Conservation (phyloP, 2,329 filamentous ascomycete genomes). For the Purpureocillium lavendulum region DNA sequence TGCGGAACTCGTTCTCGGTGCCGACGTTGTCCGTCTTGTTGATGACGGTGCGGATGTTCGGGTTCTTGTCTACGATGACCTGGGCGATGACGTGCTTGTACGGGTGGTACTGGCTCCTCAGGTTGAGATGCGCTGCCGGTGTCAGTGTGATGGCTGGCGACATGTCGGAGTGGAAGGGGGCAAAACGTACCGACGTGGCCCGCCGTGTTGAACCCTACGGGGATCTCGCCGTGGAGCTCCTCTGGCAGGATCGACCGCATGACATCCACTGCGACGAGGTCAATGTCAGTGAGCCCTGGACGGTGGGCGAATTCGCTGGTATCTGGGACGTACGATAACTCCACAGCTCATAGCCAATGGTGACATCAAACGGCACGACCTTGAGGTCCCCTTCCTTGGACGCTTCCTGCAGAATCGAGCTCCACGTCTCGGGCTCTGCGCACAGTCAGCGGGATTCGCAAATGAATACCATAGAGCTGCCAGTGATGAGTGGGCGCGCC, state of each 20-base stretch:
- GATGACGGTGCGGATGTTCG: slow-evolving; percentile 76
- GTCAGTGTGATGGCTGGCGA: background rate
- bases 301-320: background rate
- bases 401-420: slow-evolving; percentile 57
- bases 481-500: too few species aligned
- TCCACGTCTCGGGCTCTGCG: slow-evolving; percentile 62
- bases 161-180: background rate
- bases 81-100: slow-evolving; percentile 83
- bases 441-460: too few species aligned
- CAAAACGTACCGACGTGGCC: slow-evolving; percentile 66
- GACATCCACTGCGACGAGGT: slow-evolving; percentile 58
- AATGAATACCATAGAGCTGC: too few species aligned
- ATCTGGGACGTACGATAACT: slow-evolving; percentile 54
- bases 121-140: slow-evolving; percentile 71
- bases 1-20: slow-evolving; percentile 75
- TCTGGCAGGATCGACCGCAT: slow-evolving; percentile 75
- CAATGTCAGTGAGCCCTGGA: slow-evolving; percentile 10
- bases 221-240: slow-evolving; percentile 70
- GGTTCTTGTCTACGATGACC: slow-evolving; percentile 85
- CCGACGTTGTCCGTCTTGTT: slow-evolving; percentile 93
- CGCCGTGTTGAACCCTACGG: slow-evolving; percentile 77
- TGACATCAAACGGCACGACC: slow-evolving; percentile 66
- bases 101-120: slow-evolving; percentile 71
- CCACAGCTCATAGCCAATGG: slow-evolving; percentile 81
- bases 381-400: slow-evolving; percentile 60